A percentile compares a stretch with the other conserved stretches of the same genome.
Evolutionary conservation across 2,329 filamentous ascomycete species (phyloP).

Genomic region (Cryphonectria naterciae): DNA sequence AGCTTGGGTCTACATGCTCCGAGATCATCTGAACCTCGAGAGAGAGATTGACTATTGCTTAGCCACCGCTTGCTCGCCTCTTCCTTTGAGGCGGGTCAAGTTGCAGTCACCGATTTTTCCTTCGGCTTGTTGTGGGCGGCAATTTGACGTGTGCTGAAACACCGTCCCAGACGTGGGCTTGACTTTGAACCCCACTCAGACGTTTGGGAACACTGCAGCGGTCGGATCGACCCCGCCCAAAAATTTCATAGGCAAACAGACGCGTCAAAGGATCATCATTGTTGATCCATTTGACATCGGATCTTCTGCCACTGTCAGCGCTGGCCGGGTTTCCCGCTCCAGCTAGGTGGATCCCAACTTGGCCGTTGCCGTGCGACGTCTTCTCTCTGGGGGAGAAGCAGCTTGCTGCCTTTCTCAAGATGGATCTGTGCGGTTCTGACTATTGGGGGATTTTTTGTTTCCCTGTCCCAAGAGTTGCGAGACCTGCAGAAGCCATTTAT

Average conservation of each 20-base stretch:
- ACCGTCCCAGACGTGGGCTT: conserved; percentile 38
- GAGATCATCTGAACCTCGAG: conserved; percentile 7
- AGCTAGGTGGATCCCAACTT: background rate
- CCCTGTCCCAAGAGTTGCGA: background rate
- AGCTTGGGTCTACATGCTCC: conserved; percentile 8
- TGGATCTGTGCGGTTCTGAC: background rate
- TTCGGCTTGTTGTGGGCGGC: conserved; percentile 5
- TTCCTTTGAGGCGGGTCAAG: background rate
- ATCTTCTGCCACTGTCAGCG: background rate
- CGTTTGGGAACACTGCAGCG: conserved; percentile 35
- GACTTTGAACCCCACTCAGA: conserved; percentile 34
- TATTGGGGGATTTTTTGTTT: background rate
- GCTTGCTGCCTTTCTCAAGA: background rate
- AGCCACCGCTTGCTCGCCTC: conserved; percentile 7
- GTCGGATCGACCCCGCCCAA: conserved; percentile 28
- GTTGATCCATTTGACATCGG: conserved; percentile 4
- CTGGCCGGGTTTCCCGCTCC: background rate
- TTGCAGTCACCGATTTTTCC: conserved; percentile 16
- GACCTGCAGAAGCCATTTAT: background rate
- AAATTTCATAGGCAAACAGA: conserved; percentile 7
- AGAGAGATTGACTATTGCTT: conserved; percentile 5
- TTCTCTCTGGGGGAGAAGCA: background rate
- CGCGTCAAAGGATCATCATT: conserved; percentile 15
- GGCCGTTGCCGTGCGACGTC: background rate
- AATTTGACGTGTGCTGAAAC: conserved; percentile 40